Evolutionary conservation across 2,329 filamentous ascomycete species (phyloP).

Genomic region (Byssothecium circinans): DNA sequence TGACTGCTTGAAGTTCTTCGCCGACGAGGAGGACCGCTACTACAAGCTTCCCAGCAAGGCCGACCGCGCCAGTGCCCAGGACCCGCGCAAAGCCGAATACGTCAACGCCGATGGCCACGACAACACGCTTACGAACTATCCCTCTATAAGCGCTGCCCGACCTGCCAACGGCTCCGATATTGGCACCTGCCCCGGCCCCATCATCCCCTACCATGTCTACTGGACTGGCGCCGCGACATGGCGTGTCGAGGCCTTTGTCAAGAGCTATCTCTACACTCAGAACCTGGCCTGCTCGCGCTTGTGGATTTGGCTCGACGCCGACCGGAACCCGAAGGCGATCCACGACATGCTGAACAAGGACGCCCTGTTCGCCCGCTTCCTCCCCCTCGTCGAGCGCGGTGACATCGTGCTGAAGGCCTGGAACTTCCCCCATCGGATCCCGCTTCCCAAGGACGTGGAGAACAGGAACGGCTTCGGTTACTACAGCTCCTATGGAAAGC

Average conservation of each 20-base stretch:
- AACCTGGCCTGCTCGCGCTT: slow-evolving; percentile 58
- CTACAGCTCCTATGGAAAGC: slow-evolving; percentile 51
- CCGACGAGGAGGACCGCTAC: slow-evolving; percentile 53
- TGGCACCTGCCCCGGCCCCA: slow-evolving; percentile 58
- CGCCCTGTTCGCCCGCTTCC: slow-evolving; percentile 55
- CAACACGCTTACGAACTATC: slow-evolving; percentile 44
- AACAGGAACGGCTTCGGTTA: slow-evolving; percentile 54
- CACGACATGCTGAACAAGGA: slow-evolving; percentile 56
- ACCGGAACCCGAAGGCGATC: slow-evolving; percentile 54
- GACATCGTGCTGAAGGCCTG: slow-evolving; percentile 57
- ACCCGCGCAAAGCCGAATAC: slow-evolving; percentile 48
- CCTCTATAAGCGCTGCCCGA: slow-evolving; percentile 40
- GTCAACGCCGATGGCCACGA: slow-evolving; percentile 46
- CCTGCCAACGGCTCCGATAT: slow-evolving; percentile 45
- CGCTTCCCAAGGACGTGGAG: slow-evolving; percentile 52
- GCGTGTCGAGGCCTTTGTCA: slow-evolving; percentile 60
- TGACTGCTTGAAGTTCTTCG: slow-evolving; percentile 56
- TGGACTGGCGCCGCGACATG: slow-evolving; percentile 61
- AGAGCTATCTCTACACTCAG: slow-evolving; percentile 60
- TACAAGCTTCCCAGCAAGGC: slow-evolving; percentile 49
- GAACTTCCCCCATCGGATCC: slow-evolving; percentile 57
- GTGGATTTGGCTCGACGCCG: slow-evolving; percentile 58
- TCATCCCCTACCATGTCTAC: slow-evolving; percentile 59
- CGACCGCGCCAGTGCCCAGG: slow-evolving; percentile 46
- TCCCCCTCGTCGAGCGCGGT: slow-evolving; percentile 56